phyloP scores from a whole-genome alignment of 345 rosid genomes.

The Linum trigynum region DNA sequence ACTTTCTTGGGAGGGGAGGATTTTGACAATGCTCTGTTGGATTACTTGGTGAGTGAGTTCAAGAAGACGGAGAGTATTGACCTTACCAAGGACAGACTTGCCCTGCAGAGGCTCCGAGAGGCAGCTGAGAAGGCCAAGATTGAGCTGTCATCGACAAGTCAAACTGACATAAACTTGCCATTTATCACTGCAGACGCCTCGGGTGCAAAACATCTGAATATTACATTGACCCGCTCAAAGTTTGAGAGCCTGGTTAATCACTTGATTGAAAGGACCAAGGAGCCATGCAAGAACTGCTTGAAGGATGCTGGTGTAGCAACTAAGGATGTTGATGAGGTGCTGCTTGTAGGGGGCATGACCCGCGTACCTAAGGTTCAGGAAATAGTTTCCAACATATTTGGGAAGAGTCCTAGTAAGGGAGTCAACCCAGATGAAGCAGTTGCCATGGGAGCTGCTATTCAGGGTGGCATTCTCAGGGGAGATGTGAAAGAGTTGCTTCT shows the following conservation, averaged over 20 bases:
- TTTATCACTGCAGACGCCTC: conserved; percentile 32
- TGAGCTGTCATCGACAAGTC: conserved; percentile 29
- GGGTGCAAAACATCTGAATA: conserved; percentile 28
- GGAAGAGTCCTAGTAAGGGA: conserved; percentile 5
- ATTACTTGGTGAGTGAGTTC: conserved; percentile 24
- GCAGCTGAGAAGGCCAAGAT: conserved; percentile 37
- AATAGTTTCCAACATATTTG: not conserved
- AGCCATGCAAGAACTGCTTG: conserved; percentile 3
- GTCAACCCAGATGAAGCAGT: conserved; percentile 5
- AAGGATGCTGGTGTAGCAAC: conserved; percentile 1
- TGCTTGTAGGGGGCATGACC: conserved; percentile 2
- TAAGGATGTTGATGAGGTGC: conserved; percentile 3
- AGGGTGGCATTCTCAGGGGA: conserved; percentile 4
- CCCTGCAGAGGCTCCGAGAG: conserved; percentile 31
- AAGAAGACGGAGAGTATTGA: conserved; percentile 24
- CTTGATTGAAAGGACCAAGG: conserved; percentile 5
- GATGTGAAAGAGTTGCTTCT: conserved; percentile 4
- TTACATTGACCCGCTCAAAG: conserved; percentile 24
- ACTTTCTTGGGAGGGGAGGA: conserved; percentile 35
- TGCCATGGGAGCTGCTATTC: conserved; percentile 5
- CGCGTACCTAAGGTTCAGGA: conserved; percentile 5
- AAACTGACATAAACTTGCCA: conserved; percentile 32
- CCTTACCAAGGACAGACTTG: conserved; percentile 29
- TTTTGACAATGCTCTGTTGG: conserved; percentile 26
- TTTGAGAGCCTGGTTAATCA: conserved; percentile 1